Conservation (phyloP, 106 monocot species). For the Allium fistulosum region DNA sequence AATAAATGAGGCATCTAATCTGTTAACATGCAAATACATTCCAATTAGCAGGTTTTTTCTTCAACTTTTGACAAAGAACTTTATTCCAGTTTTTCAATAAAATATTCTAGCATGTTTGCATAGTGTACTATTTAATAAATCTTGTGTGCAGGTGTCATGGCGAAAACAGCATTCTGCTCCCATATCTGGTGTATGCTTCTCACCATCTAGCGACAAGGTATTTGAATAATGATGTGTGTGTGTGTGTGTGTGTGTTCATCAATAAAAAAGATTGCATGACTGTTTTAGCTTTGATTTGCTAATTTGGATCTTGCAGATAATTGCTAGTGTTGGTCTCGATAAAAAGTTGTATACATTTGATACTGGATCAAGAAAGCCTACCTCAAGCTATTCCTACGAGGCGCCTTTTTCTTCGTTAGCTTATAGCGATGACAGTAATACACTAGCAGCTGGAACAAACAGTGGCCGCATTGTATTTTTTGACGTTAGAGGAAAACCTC, state of each 20-base stretch:
- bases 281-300: background rate
- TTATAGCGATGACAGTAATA: constrained; percentile 80
- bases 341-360: constrained; percentile 84
- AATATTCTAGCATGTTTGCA: no score
- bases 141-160: constrained; percentile 68
- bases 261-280: no score
- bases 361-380: constrained; percentile 45
- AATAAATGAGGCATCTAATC: no score
- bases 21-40: no score
- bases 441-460: constrained; percentile 85
- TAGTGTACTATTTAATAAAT: no score
- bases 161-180: constrained; percentile 97
- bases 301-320: constrained; percentile 39
- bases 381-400: constrained; percentile 58
- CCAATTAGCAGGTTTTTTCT: no score
- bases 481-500: constrained; percentile 87
- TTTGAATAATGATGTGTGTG: no score
- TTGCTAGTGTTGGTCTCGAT: constrained; percentile 89
- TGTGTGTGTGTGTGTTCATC: no score
- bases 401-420: constrained; percentile 81
- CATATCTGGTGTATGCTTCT: constrained; percentile 84
- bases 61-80: no score
- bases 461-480: constrained; percentile 82
- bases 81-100: no score
- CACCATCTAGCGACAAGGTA: constrained; percentile 93